phyloP scores from a whole-genome alignment of 2,329 filamentous ascomycete genomes.

The Fusarium devonianum region DNA sequence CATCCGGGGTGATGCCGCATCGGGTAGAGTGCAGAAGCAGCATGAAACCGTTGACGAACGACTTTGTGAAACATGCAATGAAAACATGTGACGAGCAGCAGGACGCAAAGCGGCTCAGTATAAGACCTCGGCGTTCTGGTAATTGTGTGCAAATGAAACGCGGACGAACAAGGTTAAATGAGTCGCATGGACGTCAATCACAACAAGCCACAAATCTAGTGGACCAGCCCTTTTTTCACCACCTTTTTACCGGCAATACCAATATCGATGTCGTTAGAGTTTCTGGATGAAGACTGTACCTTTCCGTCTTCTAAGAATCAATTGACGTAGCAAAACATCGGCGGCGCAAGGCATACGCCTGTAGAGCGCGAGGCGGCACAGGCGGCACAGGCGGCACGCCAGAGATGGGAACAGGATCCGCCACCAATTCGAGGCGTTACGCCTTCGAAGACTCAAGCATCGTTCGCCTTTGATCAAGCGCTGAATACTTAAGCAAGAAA shows the following conservation, averaged over 20 bases:
- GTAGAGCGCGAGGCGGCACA: too few species aligned
- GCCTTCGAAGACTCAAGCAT: slow-evolving; percentile 14
- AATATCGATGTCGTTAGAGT: not conserved
- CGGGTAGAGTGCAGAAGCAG: not conserved
- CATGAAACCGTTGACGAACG: not conserved
- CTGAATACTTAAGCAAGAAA: too few species aligned
- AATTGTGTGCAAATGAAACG: too few species aligned
- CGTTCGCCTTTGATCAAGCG: too few species aligned
- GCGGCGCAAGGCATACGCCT: slow-evolving; percentile 2
- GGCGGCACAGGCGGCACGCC: not conserved
- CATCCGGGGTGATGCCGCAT: slow-evolving; percentile 17
- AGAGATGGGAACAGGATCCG: slow-evolving; percentile 2
- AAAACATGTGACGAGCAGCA: not conserved
- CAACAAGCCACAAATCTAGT: too few species aligned
- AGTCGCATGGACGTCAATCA: too few species aligned
- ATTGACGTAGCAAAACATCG: slow-evolving; percentile 2
- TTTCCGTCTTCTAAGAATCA: not conserved
- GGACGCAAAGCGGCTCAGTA: slow-evolving; percentile 8
- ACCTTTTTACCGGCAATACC: too few species aligned
- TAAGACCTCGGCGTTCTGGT: not conserved
- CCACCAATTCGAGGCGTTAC: slow-evolving; percentile 9
- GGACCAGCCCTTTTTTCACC: too few species aligned
- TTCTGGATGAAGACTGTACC: not conserved
- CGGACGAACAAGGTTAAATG: too few species aligned
- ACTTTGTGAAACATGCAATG: slow-evolving; percentile 1